Evolutionary conservation across 2,329 filamentous ascomycete species (phyloP).

Genomic region (Nothophaeocryptopus gaeumannii): DNA sequence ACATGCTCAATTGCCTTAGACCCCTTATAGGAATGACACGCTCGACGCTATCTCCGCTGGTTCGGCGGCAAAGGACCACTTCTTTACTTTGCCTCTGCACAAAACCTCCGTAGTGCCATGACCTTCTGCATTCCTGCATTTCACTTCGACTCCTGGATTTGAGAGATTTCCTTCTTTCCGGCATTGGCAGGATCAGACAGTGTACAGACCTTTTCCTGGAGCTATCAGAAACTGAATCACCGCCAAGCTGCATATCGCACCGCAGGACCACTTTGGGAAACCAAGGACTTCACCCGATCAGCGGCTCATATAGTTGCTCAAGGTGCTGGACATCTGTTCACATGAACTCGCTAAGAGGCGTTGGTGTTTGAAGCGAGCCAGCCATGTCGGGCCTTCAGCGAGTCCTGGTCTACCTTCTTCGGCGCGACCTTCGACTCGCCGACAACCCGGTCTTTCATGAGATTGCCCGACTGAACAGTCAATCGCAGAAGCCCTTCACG

Average conservation of each 20-base stretch:
- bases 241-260: neutral
- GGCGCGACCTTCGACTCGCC: conserved; percentile 68
- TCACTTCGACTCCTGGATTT: neutral
- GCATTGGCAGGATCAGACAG: conserved; percentile 5
- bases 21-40: conserved; percentile 12
- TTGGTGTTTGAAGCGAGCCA: neutral
- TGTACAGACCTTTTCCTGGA: neutral
- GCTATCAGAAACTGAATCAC: neutral
- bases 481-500: conserved; percentile 50
- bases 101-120: conserved; percentile 10
- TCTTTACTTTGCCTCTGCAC: conserved; percentile 2
- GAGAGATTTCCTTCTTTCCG: neutral
- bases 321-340: no score
- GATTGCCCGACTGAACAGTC: conserved; percentile 47
- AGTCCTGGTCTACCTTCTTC: conserved; percentile 67
- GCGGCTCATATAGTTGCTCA: no score
- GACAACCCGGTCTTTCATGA: conserved; percentile 73
- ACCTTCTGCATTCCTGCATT: conserved; percentile 10
- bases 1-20: no score
- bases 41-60: conserved; percentile 8
- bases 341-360: no score
- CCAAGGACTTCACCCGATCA: no score
- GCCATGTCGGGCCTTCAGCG: conserved; percentile 27
- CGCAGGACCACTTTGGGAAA: no score
- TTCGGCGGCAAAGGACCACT: conserved; percentile 3